Evolutionary conservation across 768 basidiomycete species (phyloP).

Genomic region (Exidia glandulosa): DNA sequence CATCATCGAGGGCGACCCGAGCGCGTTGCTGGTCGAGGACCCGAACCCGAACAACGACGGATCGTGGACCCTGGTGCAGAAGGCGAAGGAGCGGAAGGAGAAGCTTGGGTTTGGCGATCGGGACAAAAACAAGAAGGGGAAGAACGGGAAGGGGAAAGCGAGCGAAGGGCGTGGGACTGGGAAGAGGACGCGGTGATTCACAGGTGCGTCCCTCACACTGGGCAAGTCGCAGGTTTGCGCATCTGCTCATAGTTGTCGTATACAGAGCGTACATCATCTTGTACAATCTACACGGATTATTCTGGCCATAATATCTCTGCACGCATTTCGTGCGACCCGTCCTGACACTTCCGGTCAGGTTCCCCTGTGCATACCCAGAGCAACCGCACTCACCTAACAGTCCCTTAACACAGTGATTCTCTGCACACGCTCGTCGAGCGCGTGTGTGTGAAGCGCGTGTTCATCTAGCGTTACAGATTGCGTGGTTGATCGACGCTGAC

Average conservation of each 20-base stretch:
- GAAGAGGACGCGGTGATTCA: not conserved
- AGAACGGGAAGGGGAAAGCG: not conserved
- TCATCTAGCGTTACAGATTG: not conserved
- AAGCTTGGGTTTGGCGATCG: not conserved
- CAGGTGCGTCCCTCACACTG: not conserved
- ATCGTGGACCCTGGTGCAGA: not conserved
- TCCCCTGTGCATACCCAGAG: not conserved
- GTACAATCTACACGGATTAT: too few relatives aligned
- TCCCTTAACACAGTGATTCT: too few relatives aligned
- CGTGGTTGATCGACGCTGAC: not conserved
- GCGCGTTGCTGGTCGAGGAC: not conserved
- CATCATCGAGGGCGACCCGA: not conserved
- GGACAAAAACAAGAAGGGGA: not conserved
- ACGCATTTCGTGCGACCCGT: too few relatives aligned
- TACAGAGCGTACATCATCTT: too few relatives aligned
- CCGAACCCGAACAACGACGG: not conserved
- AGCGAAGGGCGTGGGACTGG: not conserved
- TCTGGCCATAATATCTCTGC: too few relatives aligned
- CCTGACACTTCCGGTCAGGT: too few relatives aligned
- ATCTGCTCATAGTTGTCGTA: too few relatives aligned
- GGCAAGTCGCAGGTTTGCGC: too few relatives aligned
- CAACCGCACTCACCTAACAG: not conserved
- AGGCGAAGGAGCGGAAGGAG: not conserved
- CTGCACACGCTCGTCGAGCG: too few relatives aligned
- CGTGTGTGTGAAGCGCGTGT: too few relatives aligned